Evolutionary conservation across 306 rosid genomes (phyloP).

Genomic region (Quercus bicolor): DNA sequence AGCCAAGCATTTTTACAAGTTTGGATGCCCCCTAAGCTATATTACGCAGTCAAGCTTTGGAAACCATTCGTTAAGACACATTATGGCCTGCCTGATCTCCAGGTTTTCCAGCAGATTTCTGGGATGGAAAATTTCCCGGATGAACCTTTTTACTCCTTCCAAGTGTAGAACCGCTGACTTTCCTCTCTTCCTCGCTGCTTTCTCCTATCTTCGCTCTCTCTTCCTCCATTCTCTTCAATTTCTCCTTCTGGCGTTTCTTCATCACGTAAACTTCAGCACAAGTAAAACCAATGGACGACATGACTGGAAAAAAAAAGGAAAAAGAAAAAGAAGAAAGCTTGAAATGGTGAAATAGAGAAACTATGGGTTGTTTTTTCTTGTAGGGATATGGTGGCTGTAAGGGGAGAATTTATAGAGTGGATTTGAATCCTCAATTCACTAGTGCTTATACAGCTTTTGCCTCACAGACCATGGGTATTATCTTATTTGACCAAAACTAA

Average conservation of each 20-base stretch:
- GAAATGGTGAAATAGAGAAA: background rate
- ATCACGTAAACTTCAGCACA: slow-evolving; percentile 39
- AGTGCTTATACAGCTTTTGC: background rate
- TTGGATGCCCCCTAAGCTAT: background rate
- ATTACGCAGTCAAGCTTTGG: background rate
- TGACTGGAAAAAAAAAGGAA: background rate
- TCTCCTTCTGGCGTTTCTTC: slow-evolving; percentile 36
- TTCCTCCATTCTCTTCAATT: slow-evolving; percentile 31
- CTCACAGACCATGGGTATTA: background rate
- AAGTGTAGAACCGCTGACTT: background rate
- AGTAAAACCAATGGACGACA: slow-evolving; percentile 43
- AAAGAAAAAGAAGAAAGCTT: background rate
- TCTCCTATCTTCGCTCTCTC: slow-evolving; percentile 18
- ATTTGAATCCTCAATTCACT: background rate
- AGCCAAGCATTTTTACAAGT: background rate
- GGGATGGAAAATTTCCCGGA: slow-evolving; percentile 2
- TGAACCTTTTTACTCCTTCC: slow-evolving; percentile 25
- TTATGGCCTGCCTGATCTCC: background rate
- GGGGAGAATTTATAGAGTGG: slow-evolving; percentile 19
- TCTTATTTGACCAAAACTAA: background rate
- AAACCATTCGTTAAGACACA: background rate
- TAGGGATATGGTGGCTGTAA: background rate
- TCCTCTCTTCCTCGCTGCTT: background rate
- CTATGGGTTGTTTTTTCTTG: background rate
- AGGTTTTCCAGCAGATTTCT: slow-evolving; percentile 1